Conservation (phyloP, 1,284 basidiomycete genomes). For the Polyporus tsugae region DNA sequence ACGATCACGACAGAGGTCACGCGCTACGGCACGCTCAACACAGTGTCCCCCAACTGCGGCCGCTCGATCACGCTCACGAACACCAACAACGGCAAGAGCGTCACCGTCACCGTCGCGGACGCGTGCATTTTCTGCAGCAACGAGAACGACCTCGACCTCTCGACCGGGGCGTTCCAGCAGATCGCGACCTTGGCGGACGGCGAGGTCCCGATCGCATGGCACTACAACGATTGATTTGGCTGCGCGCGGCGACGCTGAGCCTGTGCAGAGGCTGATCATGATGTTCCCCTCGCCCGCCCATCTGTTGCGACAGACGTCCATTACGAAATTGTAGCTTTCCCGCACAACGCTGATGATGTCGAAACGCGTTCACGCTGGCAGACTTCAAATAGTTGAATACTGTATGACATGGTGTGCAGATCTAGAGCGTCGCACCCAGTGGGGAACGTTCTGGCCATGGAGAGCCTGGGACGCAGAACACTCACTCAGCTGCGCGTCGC, state of each 20-base stretch:
- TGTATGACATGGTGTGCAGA: too few relatives aligned
- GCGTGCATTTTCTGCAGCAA: conserved; percentile 55
- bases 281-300: too few relatives aligned
- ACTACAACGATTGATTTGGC: background rate
- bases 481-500: background rate
- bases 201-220: background rate
- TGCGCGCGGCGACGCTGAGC: background rate
- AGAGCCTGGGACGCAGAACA: too few relatives aligned
- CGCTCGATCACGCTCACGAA: conserved; percentile 73
- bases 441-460: too few relatives aligned
- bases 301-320: background rate
- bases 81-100: conserved; percentile 58
- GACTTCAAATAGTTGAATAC: too few relatives aligned
- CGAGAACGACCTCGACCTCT: background rate
- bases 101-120: conserved; percentile 77
- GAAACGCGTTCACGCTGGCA: too few relatives aligned
- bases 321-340: too few relatives aligned
- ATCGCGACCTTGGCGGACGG: background rate
- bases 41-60: conserved; percentile 69
- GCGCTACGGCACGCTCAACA: background rate
- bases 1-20: background rate
- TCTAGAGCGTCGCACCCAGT: too few relatives aligned
- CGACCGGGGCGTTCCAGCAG: background rate
- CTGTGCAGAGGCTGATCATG: too few relatives aligned
- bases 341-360: too few relatives aligned